These are phyloP conservation scores for Davidsoniella virescens DNA, from an alignment of 2,329 filamentous ascomycete species.

Conservation along the genomic window DNA sequence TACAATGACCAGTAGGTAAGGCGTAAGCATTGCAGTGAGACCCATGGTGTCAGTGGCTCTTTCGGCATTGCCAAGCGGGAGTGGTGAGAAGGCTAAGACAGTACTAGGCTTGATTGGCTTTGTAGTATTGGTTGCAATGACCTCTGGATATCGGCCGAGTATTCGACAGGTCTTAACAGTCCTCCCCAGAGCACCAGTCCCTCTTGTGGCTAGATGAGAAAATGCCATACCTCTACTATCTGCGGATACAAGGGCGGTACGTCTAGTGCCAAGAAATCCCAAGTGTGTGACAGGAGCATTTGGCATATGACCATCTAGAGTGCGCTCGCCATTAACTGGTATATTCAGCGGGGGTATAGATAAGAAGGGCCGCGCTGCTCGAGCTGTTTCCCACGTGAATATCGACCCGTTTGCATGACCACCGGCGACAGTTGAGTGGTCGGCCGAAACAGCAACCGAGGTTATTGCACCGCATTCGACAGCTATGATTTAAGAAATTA, in stretches of 20 bases:
- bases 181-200: slow-evolving; percentile 70
- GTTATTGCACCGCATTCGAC: slow-evolving; percentile 82
- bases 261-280: slow-evolving; percentile 86
- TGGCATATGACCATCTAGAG: slow-evolving; percentile 66
- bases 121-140: slow-evolving; percentile 36
- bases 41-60: slow-evolving; percentile 76
- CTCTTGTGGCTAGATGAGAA: slow-evolving; percentile 84
- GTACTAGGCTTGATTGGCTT: slow-evolving; percentile 79
- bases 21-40: slow-evolving; percentile 85
- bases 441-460: slow-evolving; percentile 76
- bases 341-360: slow-evolving; percentile 63
- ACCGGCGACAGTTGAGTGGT: slow-evolving; percentile 79
- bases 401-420: slow-evolving; percentile 84
- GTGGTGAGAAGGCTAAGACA: slow-evolving; percentile 75
- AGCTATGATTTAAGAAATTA: slow-evolving; percentile 32
- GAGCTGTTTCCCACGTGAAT: slow-evolving; percentile 87
- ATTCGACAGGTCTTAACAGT: slow-evolving; percentile 82
- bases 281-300: slow-evolving; percentile 70
- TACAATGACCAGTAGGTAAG: slow-evolving; percentile 88
- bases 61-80: slow-evolving; percentile 89
- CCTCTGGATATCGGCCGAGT: slow-evolving; percentile 73
- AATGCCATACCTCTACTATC: slow-evolving; percentile 96
- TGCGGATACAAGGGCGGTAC: slow-evolving; percentile 87
- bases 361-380: slow-evolving; percentile 73
- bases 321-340: slow-evolving; percentile 35